A percentile compares a stretch with the other conserved stretches of the same genome.
phyloP scores from a whole-genome alignment of 352 stramenopile genomes.

The Globisporangium viniferum region DNA sequence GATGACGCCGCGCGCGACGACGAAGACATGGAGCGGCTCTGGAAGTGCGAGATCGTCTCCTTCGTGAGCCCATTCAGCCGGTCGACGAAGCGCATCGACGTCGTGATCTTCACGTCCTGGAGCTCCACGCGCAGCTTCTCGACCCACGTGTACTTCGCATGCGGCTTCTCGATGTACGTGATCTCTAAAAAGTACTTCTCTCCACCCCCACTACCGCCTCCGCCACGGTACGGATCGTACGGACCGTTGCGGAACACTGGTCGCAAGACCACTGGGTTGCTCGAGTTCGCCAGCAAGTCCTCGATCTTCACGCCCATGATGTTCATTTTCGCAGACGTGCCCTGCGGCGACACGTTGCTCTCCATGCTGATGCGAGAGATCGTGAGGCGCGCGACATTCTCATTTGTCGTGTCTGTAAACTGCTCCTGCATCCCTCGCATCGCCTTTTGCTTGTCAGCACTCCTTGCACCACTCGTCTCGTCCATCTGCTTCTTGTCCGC shows the following conservation, averaged over 20 bases:
- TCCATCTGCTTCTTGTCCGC: conserved; percentile 46
- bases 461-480: conserved; percentile 20
- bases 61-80: conserved; percentile 53
- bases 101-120: conserved; percentile 69
- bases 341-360: conserved; percentile 32
- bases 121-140: conserved; percentile 56
- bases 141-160: conserved; percentile 70
- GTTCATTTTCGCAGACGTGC: conserved; percentile 57
- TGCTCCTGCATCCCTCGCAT: background rate
- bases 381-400: conserved; percentile 64
- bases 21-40: conserved; percentile 51
- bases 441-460: conserved; percentile 4
- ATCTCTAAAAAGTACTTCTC: conserved; percentile 67
- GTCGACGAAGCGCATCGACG: conserved; percentile 80
- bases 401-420: conserved; percentile 14
- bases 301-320: conserved; percentile 76
- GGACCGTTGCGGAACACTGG: conserved; percentile 33
- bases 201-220: background rate
- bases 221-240: conserved; percentile 14
- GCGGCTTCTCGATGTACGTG: conserved; percentile 63
- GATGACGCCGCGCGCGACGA: conserved; percentile 35
- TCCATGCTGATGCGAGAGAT: conserved; percentile 66
- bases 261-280: conserved; percentile 63
- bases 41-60: conserved; percentile 70
- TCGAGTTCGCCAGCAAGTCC: conserved; percentile 59